These are phyloP conservation scores for Prunus kanzakura DNA, from an alignment of 306 rosid species.

Conservation along the genomic window DNA sequence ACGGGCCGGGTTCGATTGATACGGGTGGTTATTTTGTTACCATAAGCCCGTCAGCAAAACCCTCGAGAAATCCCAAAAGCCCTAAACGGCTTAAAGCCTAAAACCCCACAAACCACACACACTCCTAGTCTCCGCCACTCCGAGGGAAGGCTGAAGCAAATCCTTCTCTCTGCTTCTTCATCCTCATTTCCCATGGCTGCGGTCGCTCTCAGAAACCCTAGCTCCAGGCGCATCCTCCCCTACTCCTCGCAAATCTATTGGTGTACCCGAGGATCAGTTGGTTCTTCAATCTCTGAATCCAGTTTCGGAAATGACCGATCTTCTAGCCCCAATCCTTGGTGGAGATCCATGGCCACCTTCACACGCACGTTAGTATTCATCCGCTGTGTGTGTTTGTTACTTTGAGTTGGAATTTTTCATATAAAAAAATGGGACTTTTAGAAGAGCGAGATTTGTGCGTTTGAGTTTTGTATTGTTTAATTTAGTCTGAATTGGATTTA, in stretches of 20 bases:
- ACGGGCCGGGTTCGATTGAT: slow-evolving; percentile 30
- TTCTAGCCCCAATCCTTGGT: slow-evolving; percentile 47
- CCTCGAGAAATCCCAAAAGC: slow-evolving; percentile 37
- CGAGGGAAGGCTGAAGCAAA: slow-evolving; percentile 11
- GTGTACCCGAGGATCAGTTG: slow-evolving; percentile 41
- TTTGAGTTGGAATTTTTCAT: not conserved
- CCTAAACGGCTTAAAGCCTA: slow-evolving; percentile 7
- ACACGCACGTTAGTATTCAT: slow-evolving; percentile 55
- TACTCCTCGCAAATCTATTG: slow-evolving; percentile 56
- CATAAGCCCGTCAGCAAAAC: slow-evolving; percentile 21
- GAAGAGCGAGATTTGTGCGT: not conserved
- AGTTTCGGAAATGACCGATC: slow-evolving; percentile 38
- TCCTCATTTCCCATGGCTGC: slow-evolving; percentile 55
- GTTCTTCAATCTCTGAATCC: slow-evolving; percentile 39
- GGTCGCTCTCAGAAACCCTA: slow-evolving; percentile 51
- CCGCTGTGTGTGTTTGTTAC: not conserved
- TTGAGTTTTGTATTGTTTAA: not conserved
- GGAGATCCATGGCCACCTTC: slow-evolving; percentile 89
- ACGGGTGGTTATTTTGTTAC: not conserved
- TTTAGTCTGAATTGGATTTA: not conserved
- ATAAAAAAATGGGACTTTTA: not conserved
- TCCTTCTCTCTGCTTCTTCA: not conserved
- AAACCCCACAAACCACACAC: slow-evolving; percentile 12
- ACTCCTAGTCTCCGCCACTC: slow-evolving; percentile 8
- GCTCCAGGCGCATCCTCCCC: slow-evolving; percentile 53